These are phyloP conservation scores for Sporothrix protearum DNA, from an alignment of 2,329 filamentous ascomycete genomes.

Conservation along the genomic window DNA sequence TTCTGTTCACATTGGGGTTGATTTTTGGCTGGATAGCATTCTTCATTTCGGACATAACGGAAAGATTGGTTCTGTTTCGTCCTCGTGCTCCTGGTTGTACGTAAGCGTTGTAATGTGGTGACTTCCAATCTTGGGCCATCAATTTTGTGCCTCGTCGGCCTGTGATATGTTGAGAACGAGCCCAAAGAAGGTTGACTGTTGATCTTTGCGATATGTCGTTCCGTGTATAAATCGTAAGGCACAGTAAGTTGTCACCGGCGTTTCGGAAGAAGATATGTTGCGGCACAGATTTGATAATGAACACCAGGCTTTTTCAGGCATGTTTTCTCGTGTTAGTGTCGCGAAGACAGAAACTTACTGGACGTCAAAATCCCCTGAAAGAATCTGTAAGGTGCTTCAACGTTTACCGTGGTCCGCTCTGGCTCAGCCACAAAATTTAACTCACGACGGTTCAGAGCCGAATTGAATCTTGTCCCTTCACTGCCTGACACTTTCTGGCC, in stretches of 20 bases:
- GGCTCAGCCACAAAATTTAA: background rate
- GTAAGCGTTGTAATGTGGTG: background rate
- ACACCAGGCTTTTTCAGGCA: too few relatives aligned
- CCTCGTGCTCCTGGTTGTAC: background rate
- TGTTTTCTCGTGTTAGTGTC: background rate
- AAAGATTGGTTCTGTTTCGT: too few relatives aligned
- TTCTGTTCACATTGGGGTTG: background rate
- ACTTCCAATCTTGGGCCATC: background rate
- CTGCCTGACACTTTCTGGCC: background rate
- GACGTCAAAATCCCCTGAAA: background rate
- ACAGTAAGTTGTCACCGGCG: background rate
- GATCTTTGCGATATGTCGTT: too few relatives aligned
- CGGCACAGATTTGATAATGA: too few relatives aligned
- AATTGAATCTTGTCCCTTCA: background rate
- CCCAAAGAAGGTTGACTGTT: background rate
- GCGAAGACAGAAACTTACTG: background rate
- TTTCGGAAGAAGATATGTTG: background rate
- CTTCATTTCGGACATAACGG: slow-evolving; percentile 11
- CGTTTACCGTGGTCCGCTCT: background rate
- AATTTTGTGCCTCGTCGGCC: background rate
- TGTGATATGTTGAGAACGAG: too few relatives aligned
- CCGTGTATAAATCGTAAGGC: background rate
- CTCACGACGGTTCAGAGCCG: background rate
- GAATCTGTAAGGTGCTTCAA: background rate
- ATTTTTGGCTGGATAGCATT: slow-evolving; percentile 15